These are phyloP conservation scores for Gynostemma pentaphyllum DNA, from an alignment of 306 rosid species.

Conservation along the genomic window DNA sequence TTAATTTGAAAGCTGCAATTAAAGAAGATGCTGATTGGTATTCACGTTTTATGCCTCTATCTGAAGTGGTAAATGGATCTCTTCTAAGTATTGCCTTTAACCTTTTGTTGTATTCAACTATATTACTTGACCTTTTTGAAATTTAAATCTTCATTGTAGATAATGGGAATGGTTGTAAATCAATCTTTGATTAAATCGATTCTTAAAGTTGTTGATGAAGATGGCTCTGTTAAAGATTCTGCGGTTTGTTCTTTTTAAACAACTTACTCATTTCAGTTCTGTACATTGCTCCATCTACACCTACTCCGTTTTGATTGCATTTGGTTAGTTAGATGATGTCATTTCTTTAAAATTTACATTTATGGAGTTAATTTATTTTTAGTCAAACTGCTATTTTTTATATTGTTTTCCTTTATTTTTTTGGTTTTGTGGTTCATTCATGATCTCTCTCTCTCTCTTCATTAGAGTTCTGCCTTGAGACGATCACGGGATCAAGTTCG, in stretches of 20 bases:
- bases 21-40: constrained; percentile 70
- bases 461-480: constrained; percentile 61
- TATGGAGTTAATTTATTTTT: background rate
- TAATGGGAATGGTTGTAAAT: constrained; percentile 50
- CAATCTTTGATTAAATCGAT: constrained; percentile 58
- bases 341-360: background rate
- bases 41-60: constrained; percentile 72
- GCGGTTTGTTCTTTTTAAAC: constrained; percentile 55
- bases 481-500: constrained; percentile 56
- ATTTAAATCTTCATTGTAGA: constrained; percentile 35
- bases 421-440: too few relatives aligned
- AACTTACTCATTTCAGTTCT: constrained; percentile 7
- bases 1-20: constrained; percentile 49
- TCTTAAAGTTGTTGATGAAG: constrained; percentile 66
- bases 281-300: background rate
- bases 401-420: constrained; percentile 4
- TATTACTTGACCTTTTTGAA: background rate
- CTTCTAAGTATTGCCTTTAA: constrained; percentile 2
- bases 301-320: background rate
- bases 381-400: background rate
- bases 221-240: constrained; percentile 81
- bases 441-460: background rate
- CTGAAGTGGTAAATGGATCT: constrained; percentile 54
- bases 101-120: background rate
- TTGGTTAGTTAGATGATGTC: background rate